Evolutionary conservation across 768 basidiomycete genomes (phyloP).

Genomic region (Lenzites betulinus): DNA sequence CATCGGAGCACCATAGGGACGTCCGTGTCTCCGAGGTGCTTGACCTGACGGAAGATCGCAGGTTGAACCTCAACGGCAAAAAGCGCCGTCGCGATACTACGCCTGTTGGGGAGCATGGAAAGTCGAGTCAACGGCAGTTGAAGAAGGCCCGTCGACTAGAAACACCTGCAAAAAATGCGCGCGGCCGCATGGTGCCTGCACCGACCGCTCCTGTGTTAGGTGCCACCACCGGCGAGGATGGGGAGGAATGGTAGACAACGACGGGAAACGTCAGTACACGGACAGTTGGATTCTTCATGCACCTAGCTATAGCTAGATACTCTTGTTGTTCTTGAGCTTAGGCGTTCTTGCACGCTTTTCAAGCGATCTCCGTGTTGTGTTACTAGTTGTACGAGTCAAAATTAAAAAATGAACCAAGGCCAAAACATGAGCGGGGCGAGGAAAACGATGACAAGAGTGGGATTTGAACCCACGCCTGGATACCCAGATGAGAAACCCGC

Average conservation of each 20-base stretch:
- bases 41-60: neutral
- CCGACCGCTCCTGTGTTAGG: neutral
- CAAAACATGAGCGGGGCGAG: no score
- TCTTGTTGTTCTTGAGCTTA: no score
- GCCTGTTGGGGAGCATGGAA: neutral
- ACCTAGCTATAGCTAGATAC: no score
- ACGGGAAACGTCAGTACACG: no score
- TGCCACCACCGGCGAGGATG: neutral
- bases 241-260: neutral
- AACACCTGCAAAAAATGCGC: neutral
- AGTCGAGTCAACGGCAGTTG: neutral
- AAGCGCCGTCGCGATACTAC: constrained; percentile 6
- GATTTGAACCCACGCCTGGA: constrained; percentile 35
- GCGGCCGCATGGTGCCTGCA: neutral
- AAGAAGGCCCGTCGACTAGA: neutral
- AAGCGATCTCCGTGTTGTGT: no score
- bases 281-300: no score
- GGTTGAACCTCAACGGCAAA: neutral
- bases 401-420: no score
- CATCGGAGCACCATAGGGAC: neutral
- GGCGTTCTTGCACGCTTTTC: no score
- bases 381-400: no score
- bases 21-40: neutral
- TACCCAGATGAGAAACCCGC: constrained; percentile 34
- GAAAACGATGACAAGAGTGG: constrained; percentile 31